Percentiles rank a stretch among this genome's conserved stretches.
Evolutionary conservation across 305 asterid genomes (phyloP).

Genomic region (Plantago coronopus): DNA sequence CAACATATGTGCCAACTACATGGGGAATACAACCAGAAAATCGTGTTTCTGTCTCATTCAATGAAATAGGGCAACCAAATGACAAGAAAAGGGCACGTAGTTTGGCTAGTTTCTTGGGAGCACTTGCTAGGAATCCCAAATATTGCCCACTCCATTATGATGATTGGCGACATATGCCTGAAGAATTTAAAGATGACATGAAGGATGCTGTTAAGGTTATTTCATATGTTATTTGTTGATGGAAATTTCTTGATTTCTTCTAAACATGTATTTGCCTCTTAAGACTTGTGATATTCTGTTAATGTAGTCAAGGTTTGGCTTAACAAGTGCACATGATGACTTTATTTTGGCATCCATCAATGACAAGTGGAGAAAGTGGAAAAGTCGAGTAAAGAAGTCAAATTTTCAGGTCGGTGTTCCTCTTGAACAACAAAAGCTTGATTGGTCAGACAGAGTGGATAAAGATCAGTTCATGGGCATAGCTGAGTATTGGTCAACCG

Average conservation of each 20-base stretch:
- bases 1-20: neutral
- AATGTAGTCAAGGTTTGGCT: neutral
- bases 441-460: slow-evolving; percentile 3
- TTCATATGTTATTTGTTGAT: too few relatives aligned
- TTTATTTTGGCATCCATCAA: neutral
- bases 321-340: neutral
- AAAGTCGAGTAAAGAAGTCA: neutral
- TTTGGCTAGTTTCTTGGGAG: neutral
- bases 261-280: neutral
- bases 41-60: neutral
- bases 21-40: neutral
- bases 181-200: neutral
- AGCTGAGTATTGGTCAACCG: neutral
- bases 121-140: neutral
- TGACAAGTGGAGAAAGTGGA: neutral
- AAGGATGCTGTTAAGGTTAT: neutral
- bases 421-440: neutral
- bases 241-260: too few relatives aligned
- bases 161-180: neutral
- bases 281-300: neutral
- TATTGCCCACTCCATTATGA: neutral
- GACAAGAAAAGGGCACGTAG: neutral
- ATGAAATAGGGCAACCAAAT: neutral
- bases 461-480: neutral
- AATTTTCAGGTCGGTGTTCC: neutral